Conservation (phyloP, 805 yeast species). For the Candida maltosa region DNA sequence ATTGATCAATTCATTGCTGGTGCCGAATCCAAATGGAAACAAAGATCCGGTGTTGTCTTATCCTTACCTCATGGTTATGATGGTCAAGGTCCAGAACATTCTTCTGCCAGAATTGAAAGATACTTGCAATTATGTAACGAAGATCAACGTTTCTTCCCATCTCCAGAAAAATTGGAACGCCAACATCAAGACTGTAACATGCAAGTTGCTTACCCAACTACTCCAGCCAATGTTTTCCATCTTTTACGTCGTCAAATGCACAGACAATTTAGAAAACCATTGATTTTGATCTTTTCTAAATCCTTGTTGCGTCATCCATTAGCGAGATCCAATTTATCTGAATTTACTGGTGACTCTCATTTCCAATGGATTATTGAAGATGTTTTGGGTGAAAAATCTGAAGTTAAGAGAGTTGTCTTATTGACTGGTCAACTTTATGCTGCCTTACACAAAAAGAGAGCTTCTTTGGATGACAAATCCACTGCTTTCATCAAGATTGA, state of each 20-base stretch:
- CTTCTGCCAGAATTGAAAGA: slow-evolving; percentile 96
- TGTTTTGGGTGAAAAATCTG: slow-evolving; percentile 76
- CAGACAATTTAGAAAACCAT: slow-evolving; percentile 95
- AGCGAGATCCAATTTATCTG: slow-evolving; percentile 80
- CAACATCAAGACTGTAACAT: slow-evolving; percentile 98
- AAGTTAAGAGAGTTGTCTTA: slow-evolving; percentile 81
- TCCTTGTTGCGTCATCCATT: slow-evolving; percentile 94
- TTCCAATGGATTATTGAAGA: slow-evolving; percentile 98
- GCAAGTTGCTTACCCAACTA: slow-evolving; percentile 97
- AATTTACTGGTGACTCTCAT: slow-evolving; percentile 86
- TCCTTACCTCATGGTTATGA: slow-evolving; percentile 99
- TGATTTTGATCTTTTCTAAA: slow-evolving; percentile 86
- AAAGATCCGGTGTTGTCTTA: slow-evolving; percentile 93
- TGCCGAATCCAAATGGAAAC: slow-evolving; percentile 98
- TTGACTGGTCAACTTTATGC: slow-evolving; percentile 94
- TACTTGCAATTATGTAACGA: slow-evolving; percentile 94
- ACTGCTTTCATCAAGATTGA: slow-evolving; percentile 89
- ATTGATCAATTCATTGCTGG: slow-evolving; percentile 94
- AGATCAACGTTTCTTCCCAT: slow-evolving; percentile 92
- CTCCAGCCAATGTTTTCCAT: slow-evolving; percentile 96
- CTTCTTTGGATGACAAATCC: slow-evolving; percentile 64
- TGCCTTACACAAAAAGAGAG: slow-evolving; percentile 87
- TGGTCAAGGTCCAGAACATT: slow-evolving; percentile 99
- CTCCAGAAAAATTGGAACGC: slow-evolving; percentile 82
- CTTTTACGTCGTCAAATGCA: slow-evolving; percentile 98